A percentile compares a stretch with the other conserved stretches of the same genome.
phyloP scores from a whole-genome alignment of 495 filamentous ascomycete species.

The Schizothecium vesticola region DNA sequence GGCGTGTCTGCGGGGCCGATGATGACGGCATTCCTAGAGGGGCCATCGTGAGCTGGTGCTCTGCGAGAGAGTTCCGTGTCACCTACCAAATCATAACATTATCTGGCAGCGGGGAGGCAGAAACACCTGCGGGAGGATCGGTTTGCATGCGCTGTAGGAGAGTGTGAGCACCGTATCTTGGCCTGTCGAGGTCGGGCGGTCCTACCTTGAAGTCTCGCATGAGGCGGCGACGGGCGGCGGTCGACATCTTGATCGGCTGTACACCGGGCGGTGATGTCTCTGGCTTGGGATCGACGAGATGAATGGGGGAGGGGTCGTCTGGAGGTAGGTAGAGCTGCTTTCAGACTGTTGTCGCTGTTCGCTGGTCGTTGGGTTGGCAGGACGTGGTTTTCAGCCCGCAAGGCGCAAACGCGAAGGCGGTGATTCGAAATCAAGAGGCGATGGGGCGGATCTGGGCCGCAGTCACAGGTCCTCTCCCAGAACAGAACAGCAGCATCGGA shows the following conservation, averaged over 20 bases:
- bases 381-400: background rate
- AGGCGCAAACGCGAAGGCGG: background rate
- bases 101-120: slow-evolving; percentile 91
- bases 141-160: slow-evolving; percentile 89
- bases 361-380: background rate
- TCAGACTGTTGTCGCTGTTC: background rate
- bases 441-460: background rate
- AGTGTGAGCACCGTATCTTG: slow-evolving; percentile 15
- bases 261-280: background rate
- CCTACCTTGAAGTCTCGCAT: slow-evolving; percentile 98
- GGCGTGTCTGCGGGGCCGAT: slow-evolving; percentile 96
- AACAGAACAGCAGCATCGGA: background rate
- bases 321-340: background rate
- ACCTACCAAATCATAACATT: slow-evolving; percentile 98
- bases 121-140: slow-evolving; percentile 94
- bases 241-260: slow-evolving; percentile 62
- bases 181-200: slow-evolving; percentile 4
- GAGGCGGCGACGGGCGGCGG: slow-evolving; percentile 84
- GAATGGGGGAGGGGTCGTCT: background rate
- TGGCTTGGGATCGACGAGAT: background rate
- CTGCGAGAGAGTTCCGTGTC: background rate
- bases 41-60: slow-evolving; percentile 1
- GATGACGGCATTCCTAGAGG: slow-evolving; percentile 90
- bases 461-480: background rate
- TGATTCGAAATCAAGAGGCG: slow-evolving; percentile 9